Base-by-base conservation (phyloP, 1,139 yeast genomes). In the Magnusiomyces suaveolens region DNA sequence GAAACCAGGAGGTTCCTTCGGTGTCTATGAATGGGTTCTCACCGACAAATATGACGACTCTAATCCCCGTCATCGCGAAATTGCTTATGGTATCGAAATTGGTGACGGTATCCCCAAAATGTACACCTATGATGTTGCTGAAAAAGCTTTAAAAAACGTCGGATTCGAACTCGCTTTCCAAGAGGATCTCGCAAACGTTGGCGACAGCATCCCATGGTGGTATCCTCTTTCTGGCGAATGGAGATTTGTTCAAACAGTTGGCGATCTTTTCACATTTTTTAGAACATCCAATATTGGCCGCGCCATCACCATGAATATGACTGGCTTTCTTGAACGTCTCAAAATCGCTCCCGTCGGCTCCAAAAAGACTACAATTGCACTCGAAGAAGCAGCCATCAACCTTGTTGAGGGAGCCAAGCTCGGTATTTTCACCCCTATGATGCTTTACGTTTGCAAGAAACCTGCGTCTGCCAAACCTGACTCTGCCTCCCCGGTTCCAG, bases 21-120 rank as follows among this genome's bases (percentile, higher is more conserved):
- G 97, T 70, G 97, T 92, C 56, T 92, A 92, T 76, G 98, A 92
- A 75, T 92, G 98, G 98, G 97, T 92, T 61, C 84, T 92, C 95
- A 92, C 97, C 60, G 96, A 90, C 65, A 79, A 75, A 54, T 94
- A 88, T 71, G 98, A 92, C 70, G 96, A 86, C 73, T 72, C 72
- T 60, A 88, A 89, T 72, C 80, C 82, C 63, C 92, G 83, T 71
- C 98, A 92, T 75, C 87, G 97, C 72, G 86, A 86, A 70, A 87
- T 92, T 63, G 94, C 96, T 48, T 92, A 92, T 72, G 97, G 97
- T 69, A 94, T 92, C 66, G 98, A 92, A 75, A 80, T 92, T 60
- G 98, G 98, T 68, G 97, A 92, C 70, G 98, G 98, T 74, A 92
- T 92, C 66, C 97, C 98, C 69, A 90, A 92, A 76, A 92, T 92